Conservation (phyloP, 1,139 yeast genomes). For the Pneumocystis wakefieldiae region DNA sequence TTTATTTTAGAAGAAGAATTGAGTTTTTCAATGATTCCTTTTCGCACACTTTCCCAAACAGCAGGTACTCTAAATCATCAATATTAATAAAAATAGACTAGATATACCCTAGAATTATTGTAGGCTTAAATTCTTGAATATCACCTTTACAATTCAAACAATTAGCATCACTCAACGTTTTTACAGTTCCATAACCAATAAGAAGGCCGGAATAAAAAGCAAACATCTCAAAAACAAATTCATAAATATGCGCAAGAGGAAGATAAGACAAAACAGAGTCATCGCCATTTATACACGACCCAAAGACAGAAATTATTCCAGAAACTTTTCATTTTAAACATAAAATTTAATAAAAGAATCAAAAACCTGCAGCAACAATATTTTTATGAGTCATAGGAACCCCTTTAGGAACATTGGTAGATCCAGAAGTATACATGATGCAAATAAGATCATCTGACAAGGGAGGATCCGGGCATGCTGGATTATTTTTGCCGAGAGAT, state of each 20-base stretch:
- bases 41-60: slow-evolving; percentile 91
- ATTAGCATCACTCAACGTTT: slow-evolving; percentile 72
- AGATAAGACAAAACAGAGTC: slow-evolving; percentile 76
- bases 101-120: slow-evolving; percentile 59
- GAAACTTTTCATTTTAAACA: not conserved
- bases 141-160: slow-evolving; percentile 80
- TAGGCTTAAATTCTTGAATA: slow-evolving; percentile 73
- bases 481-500: slow-evolving; percentile 42
- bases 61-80: slow-evolving; percentile 62
- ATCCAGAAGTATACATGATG: slow-evolving; percentile 97
- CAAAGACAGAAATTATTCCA: not conserved
- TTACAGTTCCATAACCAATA: slow-evolving; percentile 83
- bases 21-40: slow-evolving; percentile 74
- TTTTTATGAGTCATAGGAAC: slow-evolving; percentile 71
- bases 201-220: slow-evolving; percentile 80
- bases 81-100: not conserved
- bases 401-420: slow-evolving; percentile 96
- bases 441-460: slow-evolving; percentile 66
- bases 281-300: slow-evolving; percentile 28
- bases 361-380: slow-evolving; percentile 47
- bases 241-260: slow-evolving; percentile 94
- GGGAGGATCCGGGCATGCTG: slow-evolving; percentile 35
- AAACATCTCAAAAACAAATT: slow-evolving; percentile 69
- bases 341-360: not conserved
- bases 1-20: slow-evolving; percentile 47